phyloP scores from a whole-genome alignment of 148 eudicot species.

The Camellia sinensis region DNA sequence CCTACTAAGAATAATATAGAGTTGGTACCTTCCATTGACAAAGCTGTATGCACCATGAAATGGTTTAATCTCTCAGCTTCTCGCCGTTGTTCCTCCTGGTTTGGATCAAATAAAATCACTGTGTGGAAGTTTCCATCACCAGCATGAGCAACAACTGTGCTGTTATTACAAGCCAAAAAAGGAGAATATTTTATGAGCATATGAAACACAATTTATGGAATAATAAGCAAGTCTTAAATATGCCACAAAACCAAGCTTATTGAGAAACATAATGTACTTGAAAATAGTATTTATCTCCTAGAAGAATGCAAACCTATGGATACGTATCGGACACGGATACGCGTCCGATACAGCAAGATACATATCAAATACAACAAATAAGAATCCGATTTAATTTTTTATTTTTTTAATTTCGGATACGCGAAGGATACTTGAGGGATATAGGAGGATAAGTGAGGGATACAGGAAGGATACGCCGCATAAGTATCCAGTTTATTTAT shows the following conservation, averaged over 20 bases:
- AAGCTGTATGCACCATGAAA: constrained; percentile 84
- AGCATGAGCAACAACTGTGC: constrained; percentile 95
- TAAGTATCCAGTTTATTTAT: no score
- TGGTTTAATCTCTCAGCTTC: constrained; percentile 94
- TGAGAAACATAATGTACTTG: not conserved
- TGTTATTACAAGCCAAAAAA: constrained; percentile 28
- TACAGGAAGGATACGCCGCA: no score
- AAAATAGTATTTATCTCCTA: constrained; percentile 1
- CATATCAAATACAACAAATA: no score
- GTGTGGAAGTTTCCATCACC: constrained; percentile 99
- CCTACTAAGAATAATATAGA: not conserved
- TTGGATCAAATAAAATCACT: constrained; percentile 79
- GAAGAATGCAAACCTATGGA: not conserved
- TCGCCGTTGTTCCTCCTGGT: constrained; percentile 59
- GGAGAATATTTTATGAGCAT: not conserved
- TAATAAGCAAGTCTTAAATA: not conserved
- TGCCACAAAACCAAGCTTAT: not conserved
- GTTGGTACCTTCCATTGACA: constrained; percentile 83
- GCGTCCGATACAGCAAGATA: no score
- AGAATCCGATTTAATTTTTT: no score
- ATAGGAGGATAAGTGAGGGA: no score
- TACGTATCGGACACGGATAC: no score
- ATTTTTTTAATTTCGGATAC: no score
- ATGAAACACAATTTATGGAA: not conserved
- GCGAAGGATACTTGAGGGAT: no score